Base-by-base conservation (phyloP, 129 eudicot genomes). In the Kitagawia praeruptora region DNA sequence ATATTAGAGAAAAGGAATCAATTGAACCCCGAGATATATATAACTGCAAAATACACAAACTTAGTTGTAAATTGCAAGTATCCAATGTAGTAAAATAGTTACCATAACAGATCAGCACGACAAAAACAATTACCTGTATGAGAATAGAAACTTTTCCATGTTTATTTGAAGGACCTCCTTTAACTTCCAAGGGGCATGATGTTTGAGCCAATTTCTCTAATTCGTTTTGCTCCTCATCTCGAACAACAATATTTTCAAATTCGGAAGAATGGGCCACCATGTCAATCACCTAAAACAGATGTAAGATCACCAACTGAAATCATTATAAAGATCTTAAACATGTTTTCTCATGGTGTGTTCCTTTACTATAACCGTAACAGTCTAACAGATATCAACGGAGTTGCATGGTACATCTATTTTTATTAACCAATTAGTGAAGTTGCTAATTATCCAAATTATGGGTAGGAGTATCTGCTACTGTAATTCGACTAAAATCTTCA, bases 211-310 rank as follows among this genome's bases (percentile, higher is more conserved):
- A 86, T 42, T 56, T 87, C 85, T 92, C 99, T 76, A 96, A 79
- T 81, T 96, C 99, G 67, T 70, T 92, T 85, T 96, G 99, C 80
- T 96, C 99, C 87, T 96, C 99, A 70, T 96, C 99, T 75, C 99
- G 90, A 80, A 96, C 90, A 80, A 90, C 91, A 84, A 96, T 92
- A 83, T 96, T 96, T 91, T 96, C 99, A 79, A 96, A 96, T 86
- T 96, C 99, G 41, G 99, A 92, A 51, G 99, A 96, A 85, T 90
- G 97, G 64, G 99, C 97, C 40, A 96, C 99, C 99, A 92, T 96
- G 86, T 96, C 91, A 84, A 96, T 90, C 74, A 96, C 91, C 99
- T 96, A 86, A 54, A 79, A 58, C 61, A 44, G 51, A n/a, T 41
- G 44, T 37, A 25, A 38, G 78, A 13, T 64, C 10, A 64, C 39